Conservation (phyloP, 1,139 yeast genomes). For the Diutina mesorugosa region DNA sequence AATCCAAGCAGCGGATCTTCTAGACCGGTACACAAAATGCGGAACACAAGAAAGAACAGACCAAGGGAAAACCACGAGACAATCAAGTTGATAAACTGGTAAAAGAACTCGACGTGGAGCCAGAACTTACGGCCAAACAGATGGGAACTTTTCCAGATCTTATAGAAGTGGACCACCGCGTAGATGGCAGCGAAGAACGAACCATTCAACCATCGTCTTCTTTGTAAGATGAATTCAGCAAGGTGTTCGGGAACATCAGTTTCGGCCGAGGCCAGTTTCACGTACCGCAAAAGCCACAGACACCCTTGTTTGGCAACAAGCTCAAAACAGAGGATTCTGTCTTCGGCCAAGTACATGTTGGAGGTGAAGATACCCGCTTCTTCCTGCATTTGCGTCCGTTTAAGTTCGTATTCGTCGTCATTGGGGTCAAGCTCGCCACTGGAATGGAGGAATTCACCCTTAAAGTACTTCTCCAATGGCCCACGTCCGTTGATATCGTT, state of each 20-base stretch:
- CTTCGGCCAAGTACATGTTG: constrained; percentile 80
- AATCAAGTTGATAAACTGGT: constrained; percentile 49
- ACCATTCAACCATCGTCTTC: constrained; percentile 80
- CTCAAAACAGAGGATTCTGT: constrained; percentile 72
- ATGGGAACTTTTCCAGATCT: constrained; percentile 60
- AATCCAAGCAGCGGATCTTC: constrained; percentile 33
- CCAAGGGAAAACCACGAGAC: constrained; percentile 47
- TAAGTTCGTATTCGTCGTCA: constrained; percentile 30
- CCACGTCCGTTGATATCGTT: constrained; percentile 53
- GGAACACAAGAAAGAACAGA: constrained; percentile 6
- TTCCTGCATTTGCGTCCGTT: constrained; percentile 29
- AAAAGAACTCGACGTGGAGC: constrained; percentile 57
- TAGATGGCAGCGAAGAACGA: constrained; percentile 76
- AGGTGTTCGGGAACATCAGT: constrained; percentile 73
- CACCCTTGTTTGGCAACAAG: constrained; percentile 55
- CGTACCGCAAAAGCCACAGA: constrained; percentile 57
- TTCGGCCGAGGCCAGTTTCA: constrained; percentile 65
- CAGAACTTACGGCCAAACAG: constrained; percentile 46
- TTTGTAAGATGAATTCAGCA: constrained; percentile 62
- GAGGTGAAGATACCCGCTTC: constrained; percentile 58
- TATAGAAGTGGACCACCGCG: constrained; percentile 57
- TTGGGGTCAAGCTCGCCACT: constrained; percentile 15
- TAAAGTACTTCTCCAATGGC: constrained; percentile 67
- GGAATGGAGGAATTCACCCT: constrained; percentile 62
- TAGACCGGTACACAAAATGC: constrained; percentile 44